Conservation (phyloP, 495 filamentous ascomycete species). For the Apiosordaria backusii region DNA sequence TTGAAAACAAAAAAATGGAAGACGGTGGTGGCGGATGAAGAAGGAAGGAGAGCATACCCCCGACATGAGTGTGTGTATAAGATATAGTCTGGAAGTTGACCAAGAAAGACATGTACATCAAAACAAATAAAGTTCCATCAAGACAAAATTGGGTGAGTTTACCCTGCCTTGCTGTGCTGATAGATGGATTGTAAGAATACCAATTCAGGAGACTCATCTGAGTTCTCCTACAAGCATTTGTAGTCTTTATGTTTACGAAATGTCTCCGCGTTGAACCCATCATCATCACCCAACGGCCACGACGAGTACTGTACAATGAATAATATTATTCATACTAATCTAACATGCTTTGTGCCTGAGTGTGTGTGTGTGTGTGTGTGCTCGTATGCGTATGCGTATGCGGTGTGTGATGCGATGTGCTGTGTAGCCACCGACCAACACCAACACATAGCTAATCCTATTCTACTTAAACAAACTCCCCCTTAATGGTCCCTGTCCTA, state of each 20-base stretch:
- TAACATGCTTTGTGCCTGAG: constrained; percentile 4
- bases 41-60: not conserved
- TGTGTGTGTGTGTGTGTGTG: not conserved
- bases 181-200: too few species aligned
- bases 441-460: not conserved
- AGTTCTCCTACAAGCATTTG: too few species aligned
- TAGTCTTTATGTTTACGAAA: too few species aligned
- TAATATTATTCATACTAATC: constrained; percentile 18
- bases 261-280: not conserved
- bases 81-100: not conserved
- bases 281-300: not conserved
- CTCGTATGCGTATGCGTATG: not conserved
- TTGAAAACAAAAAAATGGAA: constrained; percentile 1
- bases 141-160: not conserved
- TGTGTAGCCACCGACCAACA: not conserved
- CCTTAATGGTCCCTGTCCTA: not conserved
- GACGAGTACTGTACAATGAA: constrained; percentile 1
- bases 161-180: too few species aligned
- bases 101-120: not conserved
- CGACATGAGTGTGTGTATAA: not conserved
- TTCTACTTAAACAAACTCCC: not conserved
- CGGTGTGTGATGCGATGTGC: not conserved
- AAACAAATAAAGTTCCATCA: not conserved
- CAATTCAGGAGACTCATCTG: too few species aligned
- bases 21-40: constrained; percentile 1